A percentile compares a stretch with the other conserved stretches of the same genome.
These are phyloP conservation scores for Cladosporium phlei DNA, from an alignment of 2,329 filamentous ascomycete genomes.

Conservation along the genomic window DNA sequence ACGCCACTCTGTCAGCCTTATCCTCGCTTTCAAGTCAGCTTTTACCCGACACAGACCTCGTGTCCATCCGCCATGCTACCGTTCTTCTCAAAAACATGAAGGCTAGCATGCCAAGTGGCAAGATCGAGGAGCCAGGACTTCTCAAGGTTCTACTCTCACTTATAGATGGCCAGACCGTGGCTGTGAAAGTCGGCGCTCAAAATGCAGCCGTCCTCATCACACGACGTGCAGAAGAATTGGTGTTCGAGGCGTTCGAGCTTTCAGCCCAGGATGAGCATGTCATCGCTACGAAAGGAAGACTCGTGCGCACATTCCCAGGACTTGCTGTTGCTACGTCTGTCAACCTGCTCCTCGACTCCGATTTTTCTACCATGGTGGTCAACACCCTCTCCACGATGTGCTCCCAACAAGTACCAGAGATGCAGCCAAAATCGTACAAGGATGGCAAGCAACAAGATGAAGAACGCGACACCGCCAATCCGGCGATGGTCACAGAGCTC, in stretches of 20 bases:
- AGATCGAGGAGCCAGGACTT: neutral
- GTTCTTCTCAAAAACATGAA: slow-evolving; percentile 13
- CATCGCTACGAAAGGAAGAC: slow-evolving; percentile 46
- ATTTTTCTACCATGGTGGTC: slow-evolving; percentile 26
- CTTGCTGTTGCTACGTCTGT: slow-evolving; percentile 33
- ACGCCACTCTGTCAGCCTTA: slow-evolving; percentile 9
- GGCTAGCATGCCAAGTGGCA: neutral
- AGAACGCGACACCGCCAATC: slow-evolving; percentile 53
- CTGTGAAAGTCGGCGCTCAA: slow-evolving; percentile 13
- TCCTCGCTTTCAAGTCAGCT: too few species aligned
- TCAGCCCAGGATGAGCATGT: slow-evolving; percentile 52
- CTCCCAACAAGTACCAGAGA: slow-evolving; percentile 14
- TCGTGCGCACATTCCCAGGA: slow-evolving; percentile 57
- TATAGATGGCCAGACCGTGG: slow-evolving; percentile 2
- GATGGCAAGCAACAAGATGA: slow-evolving; percentile 55
- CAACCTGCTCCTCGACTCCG: slow-evolving; percentile 33
- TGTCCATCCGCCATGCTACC: slow-evolving; percentile 27
- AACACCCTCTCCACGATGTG: slow-evolving; percentile 21
- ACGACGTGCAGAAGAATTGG: slow-evolving; percentile 26
- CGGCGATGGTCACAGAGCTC: slow-evolving; percentile 55
- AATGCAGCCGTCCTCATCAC: slow-evolving; percentile 25
- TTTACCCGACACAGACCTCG: slow-evolving; percentile 4
- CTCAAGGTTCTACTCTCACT: neutral
- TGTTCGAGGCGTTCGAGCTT: slow-evolving; percentile 60
- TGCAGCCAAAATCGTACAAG: slow-evolving; percentile 39